Base-by-base conservation (phyloP, 192 early-diverging fungal genomes). In the Helicostylum pulchrum region DNA sequence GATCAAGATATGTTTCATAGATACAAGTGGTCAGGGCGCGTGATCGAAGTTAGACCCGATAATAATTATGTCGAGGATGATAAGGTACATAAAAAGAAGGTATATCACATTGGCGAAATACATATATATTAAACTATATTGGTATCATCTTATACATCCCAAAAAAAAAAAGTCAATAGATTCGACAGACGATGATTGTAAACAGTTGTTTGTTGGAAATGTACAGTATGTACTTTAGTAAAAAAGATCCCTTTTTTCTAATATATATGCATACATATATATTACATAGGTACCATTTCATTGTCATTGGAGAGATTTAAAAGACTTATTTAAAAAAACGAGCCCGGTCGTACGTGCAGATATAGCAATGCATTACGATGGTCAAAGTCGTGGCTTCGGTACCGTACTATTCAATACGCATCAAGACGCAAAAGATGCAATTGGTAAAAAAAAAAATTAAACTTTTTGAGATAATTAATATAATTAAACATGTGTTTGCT, bases 261-360 rank as follows among this genome's bases (percentile, higher is more conserved):
- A 52, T 30, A 46, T 36, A 32, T 39, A 39, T 39, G 36, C 9
- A 39, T 39, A 10, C 36, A 39, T 39, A 39, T 39, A 26, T 26
- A 26, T 26, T 61, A 26, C 8, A 61, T 62, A 82, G 80, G 75
- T 93, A 19, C 85, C 88, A 11, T 91, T 87, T 65, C 81, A 78
- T 55, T 85, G 86, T 47, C 85, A 89, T 59, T 92, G 90, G 91
- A 87, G 90, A 60, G 91, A 93, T 58, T 74, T 93, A 26, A 92
- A 92, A 76, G 88, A 91, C 69, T 77, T 88, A 39, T 91, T 93
- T 71, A 80, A 86, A 26, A 76, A 82, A 61, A 77, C 80, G 30
- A 89, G 90, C 31, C 80, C 80, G 36, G 83, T 91, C 31, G 62
- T 85, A 39, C 73, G 88, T 4, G 90, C 87, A 31, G 89, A 93